Percentiles rank a stretch among this genome's conserved stretches.
These are phyloP conservation scores for Taxillus chinensis DNA, from an alignment of 164 flowering plant species.

Conservation along the genomic window DNA sequence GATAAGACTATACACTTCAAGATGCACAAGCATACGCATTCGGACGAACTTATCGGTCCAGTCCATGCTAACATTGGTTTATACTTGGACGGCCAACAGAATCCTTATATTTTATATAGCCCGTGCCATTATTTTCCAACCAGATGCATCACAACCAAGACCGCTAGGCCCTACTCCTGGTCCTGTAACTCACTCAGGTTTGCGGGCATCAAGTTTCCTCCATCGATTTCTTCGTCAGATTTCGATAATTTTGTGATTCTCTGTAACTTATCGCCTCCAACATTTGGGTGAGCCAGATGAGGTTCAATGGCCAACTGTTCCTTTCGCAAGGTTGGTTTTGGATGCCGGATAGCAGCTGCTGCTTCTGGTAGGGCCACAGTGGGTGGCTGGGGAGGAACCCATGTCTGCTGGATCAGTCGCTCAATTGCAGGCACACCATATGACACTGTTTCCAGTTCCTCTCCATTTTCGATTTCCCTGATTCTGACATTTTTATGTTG, in stretches of 20 bases:
- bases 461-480: constrained; percentile 51
- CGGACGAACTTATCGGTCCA: too few relatives aligned
- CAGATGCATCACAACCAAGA: too few relatives aligned
- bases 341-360: constrained; percentile 80
- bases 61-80: too few relatives aligned
- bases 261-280: constrained; percentile 43
- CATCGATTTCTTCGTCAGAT: constrained; percentile 32
- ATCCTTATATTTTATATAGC: too few relatives aligned
- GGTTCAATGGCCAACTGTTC: constrained; percentile 36
- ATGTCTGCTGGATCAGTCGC: constrained; percentile 39
- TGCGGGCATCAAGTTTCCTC: constrained; percentile 10
- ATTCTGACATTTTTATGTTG: constrained; percentile 46
- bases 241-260: constrained; percentile 56
- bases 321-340: constrained; percentile 33
- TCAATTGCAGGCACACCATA: constrained; percentile 17
- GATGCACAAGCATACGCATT: too few relatives aligned
- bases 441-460: constrained; percentile 22
- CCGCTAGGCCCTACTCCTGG: constrained; percentile 8
- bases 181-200: constrained; percentile 34
- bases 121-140: too few relatives aligned
- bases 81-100: too few relatives aligned
- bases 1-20: too few relatives aligned
- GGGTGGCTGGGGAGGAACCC: constrained; percentile 96
- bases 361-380: constrained; percentile 87
- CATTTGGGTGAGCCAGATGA: constrained; percentile 21